Conservation (phyloP, 164 flowering plant species). For the Vitis rotundifolia region DNA sequence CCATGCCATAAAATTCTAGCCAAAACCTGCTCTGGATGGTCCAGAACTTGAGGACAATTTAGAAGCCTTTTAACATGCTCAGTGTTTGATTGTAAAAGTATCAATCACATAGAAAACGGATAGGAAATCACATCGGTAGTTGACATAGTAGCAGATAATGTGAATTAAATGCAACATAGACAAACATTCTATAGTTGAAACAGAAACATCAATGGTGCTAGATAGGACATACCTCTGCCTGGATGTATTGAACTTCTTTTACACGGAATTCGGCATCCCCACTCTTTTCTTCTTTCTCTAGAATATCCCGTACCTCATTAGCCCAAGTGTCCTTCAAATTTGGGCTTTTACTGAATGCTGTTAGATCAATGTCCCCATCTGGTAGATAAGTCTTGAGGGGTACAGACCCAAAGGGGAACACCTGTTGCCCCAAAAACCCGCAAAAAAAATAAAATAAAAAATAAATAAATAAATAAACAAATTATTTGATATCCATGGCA, state of each 20-base stretch:
- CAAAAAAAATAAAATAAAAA: too few relatives aligned
- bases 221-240: constrained; percentile 25
- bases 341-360: constrained; percentile 17
- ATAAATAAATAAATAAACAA: too few relatives aligned
- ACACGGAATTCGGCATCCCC: constrained; percentile 17
- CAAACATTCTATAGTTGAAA: not conserved
- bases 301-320: constrained; percentile 18
- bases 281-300: constrained; percentile 21
- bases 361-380: constrained; percentile 35
- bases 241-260: constrained; percentile 7
- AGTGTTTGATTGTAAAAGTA: too few relatives aligned
- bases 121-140: too few relatives aligned
- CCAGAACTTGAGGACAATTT: too few relatives aligned
- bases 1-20: too few relatives aligned
- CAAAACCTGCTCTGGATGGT: too few relatives aligned
- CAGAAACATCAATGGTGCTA: not conserved
- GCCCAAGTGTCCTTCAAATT: constrained; percentile 21
- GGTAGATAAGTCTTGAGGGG: constrained; percentile 33
- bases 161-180: not conserved
- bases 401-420: constrained; percentile 29
- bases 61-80: too few relatives aligned
- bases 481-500: too few relatives aligned
- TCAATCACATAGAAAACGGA: too few relatives aligned
- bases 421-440: constrained; percentile 9
- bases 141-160: not conserved